These are phyloP conservation scores for Polygonum maritimum DNA, from an alignment of 148 eudicot species.

Conservation along the genomic window DNA sequence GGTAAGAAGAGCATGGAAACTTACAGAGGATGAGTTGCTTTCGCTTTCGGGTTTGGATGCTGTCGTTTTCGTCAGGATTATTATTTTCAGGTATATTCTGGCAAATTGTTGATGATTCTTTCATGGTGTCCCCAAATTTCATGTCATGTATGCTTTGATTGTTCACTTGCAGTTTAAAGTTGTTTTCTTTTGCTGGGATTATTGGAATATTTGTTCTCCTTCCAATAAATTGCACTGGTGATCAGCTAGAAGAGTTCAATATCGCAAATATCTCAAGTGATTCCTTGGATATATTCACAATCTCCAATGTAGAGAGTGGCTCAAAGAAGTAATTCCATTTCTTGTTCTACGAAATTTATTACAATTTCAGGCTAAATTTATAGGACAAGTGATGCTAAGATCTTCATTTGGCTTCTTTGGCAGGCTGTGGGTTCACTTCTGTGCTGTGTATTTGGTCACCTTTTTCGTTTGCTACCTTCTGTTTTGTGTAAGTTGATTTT, in stretches of 20 bases:
- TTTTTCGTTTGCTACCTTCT: slow-evolving; percentile 14
- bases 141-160: neutral
- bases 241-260: slow-evolving; percentile 40
- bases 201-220: slow-evolving; percentile 65
- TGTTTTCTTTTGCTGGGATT: slow-evolving; percentile 52
- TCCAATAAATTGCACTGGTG: slow-evolving; percentile 65
- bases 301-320: slow-evolving; percentile 65
- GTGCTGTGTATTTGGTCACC: slow-evolving; percentile 16
- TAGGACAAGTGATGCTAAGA: neutral
- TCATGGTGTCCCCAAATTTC: neutral
- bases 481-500: slow-evolving; percentile 12
- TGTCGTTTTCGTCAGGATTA: slow-evolving; percentile 61
- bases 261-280: slow-evolving; percentile 41
- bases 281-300: slow-evolving; percentile 63
- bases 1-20: slow-evolving; percentile 57
- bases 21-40: slow-evolving; percentile 56
- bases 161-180: slow-evolving; percentile 38
- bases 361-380: neutral
- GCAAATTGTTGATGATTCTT: neutral
- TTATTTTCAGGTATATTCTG: slow-evolving; percentile 46
- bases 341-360: neutral
- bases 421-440: slow-evolving; percentile 18
- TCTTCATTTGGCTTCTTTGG: slow-evolving; percentile 6
- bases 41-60: slow-evolving; percentile 72
- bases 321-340: slow-evolving; percentile 40